These are phyloP conservation scores for Pichia membranifaciens DNA, from an alignment of 805 yeast species.

Conservation along the genomic window DNA sequence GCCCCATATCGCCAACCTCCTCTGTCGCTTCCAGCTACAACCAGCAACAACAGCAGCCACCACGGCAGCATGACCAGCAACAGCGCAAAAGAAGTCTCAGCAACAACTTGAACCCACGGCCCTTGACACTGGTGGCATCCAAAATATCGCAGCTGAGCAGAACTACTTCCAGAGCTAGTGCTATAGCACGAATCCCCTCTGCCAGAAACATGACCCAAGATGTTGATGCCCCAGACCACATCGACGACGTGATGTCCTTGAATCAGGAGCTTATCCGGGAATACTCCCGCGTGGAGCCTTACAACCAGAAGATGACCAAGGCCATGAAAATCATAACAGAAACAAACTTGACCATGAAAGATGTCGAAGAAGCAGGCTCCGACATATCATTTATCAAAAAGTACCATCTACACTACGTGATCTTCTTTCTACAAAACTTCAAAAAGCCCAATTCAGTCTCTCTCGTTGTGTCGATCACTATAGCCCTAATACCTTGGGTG, in stretches of 20 bases:
- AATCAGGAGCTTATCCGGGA: constrained; percentile 30
- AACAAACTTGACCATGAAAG: constrained; percentile 26
- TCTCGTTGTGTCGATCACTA: constrained; percentile 38
- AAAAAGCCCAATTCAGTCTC: constrained; percentile 44
- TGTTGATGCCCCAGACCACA: neutral
- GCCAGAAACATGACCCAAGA: constrained; percentile 20
- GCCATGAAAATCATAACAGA: constrained; percentile 30
- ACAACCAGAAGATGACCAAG: constrained; percentile 26
- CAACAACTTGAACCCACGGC: constrained; percentile 2
- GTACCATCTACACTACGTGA: constrained; percentile 25
- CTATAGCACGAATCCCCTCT: constrained; percentile 28
- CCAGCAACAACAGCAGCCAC: neutral
- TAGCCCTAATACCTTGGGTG: constrained; percentile 52
- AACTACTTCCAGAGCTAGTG: constrained; percentile 6
- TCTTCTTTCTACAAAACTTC: constrained; percentile 39
- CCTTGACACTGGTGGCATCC: constrained; percentile 5
- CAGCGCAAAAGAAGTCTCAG: too few species aligned
- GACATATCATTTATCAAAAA: constrained; percentile 24
- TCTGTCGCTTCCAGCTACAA: constrained; percentile 5
- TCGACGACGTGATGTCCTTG: constrained; percentile 17
- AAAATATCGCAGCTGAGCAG: constrained; percentile 8
- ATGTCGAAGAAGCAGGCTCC: constrained; percentile 22
- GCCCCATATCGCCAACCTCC: constrained; percentile 12
- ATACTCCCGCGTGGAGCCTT: constrained; percentile 31
- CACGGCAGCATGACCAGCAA: too few species aligned